Evolutionary conservation across 2,329 filamentous ascomycete species (phyloP).

Genomic region (Domatiomyces globalis): DNA sequence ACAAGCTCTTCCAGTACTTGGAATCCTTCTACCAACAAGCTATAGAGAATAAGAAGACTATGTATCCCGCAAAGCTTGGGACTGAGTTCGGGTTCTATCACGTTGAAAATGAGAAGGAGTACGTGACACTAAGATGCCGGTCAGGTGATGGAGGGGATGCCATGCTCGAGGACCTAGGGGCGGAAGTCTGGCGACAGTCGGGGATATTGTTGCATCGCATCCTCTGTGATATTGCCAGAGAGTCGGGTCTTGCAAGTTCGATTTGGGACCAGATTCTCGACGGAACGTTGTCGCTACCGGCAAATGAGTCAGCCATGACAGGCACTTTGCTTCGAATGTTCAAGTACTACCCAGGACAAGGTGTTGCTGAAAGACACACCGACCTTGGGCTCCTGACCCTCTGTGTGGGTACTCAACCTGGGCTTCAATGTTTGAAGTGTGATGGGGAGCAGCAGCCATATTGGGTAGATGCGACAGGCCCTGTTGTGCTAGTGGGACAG

Average conservation of each 20-base stretch:
- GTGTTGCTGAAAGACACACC: constrained; percentile 17
- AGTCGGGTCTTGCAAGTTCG: constrained; percentile 10
- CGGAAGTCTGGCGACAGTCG: constrained; percentile 14
- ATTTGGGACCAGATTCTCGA: constrained; percentile 19
- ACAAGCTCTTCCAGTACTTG: constrained; percentile 5
- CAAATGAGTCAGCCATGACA: constrained; percentile 7
- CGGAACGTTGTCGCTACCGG: constrained; percentile 11
- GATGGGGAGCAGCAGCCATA: constrained; percentile 1
- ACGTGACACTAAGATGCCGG: constrained; percentile 18
- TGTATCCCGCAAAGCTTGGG: constrained; percentile 17
- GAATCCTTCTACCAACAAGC: constrained; percentile 5
- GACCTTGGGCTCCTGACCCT: constrained; percentile 21
- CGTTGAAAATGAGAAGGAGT: constrained; percentile 19
- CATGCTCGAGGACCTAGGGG: constrained; percentile 4
- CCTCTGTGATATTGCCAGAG: constrained; percentile 18
- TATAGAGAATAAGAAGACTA: constrained; percentile 2
- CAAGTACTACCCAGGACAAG: constrained; percentile 16
- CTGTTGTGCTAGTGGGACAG: constrained; percentile 17
- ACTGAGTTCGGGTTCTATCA: constrained; percentile 20
- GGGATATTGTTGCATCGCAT: constrained; percentile 17
- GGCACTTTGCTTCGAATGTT: constrained; percentile 19
- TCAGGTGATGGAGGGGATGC: neutral
- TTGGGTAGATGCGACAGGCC: constrained; percentile 2
- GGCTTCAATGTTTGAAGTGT: constrained; percentile 17
- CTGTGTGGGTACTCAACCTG: constrained; percentile 18